Evolutionary conservation across 768 basidiomycete species (phyloP), one percentile per base, ranked within the genome.

Genomic region (Trametopsis cervina): DNA sequence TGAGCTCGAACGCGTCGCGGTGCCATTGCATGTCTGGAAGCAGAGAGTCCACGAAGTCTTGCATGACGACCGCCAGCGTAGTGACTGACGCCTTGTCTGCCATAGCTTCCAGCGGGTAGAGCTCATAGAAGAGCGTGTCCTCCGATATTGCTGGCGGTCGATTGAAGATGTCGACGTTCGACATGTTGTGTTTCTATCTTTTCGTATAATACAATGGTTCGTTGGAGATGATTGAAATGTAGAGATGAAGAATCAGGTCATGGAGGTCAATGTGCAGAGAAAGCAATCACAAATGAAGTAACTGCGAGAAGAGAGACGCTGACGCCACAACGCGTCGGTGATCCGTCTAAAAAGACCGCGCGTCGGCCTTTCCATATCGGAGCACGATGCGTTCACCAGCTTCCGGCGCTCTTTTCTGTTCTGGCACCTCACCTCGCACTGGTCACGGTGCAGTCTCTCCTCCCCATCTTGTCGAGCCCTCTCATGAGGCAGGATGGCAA

Each of bases 1-100:
- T 88, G 52, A 90, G 68, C 60, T 89, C 84, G 56, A 91, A 91
- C 9, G 78, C 59, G 66, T 92, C 89, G 43, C 89, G 78, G 60
- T 92, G 86, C 90, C 90, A 92, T 25, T 91, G 69, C 53, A 87
- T 81, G 47, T 70, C 69, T 10, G 71, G 76, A 4, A 93, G 70
- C 10, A 77, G 54, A 2, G 68, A 60, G 23, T 84, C 71, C 27
- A 79, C 76, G 55, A 75, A 75, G 38, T 71, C 66, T 41, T 71
- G 69, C 48, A 94, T 80, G 57, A 81, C 81, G 1, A 86, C 70
- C 1, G 85, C 85, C 50, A 90, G 71, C 22, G 82, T 75, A 2
- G 80, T 75, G 21, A 70, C 77, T 35, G 81, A 78, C 20, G 72
- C 66, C 58, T 76, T 78, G 68, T 87, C 83, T 4, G 76, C 67